Evolutionary conservation across 164 flowering plant species (phyloP).

Genomic region (Echeveria elegans): DNA sequence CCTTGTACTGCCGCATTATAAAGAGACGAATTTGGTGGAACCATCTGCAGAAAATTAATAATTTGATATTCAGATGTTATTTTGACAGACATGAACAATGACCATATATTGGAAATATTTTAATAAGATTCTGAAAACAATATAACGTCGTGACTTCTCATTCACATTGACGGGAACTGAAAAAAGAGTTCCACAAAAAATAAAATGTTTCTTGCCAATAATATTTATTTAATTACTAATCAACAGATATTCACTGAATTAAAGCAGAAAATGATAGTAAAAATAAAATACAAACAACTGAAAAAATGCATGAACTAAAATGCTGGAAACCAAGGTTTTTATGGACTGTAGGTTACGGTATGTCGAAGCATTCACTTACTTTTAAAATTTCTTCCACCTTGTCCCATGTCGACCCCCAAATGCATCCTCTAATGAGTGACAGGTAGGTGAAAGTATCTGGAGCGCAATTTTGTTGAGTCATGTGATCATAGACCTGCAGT

Average conservation of each 20-base stretch:
- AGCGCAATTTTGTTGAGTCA: slow-evolving; percentile 45
- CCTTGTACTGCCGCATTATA: slow-evolving; percentile 78
- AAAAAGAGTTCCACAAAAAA: not conserved
- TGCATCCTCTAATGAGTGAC: slow-evolving; percentile 65
- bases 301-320: not conserved
- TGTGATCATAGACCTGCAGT: slow-evolving; percentile 71
- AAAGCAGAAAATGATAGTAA: not conserved
- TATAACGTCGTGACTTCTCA: not conserved
- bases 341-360: not conserved
- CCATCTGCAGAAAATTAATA: slow-evolving; percentile 23
- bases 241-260: not conserved
- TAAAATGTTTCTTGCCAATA: not conserved
- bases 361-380: slow-evolving; percentile 30
- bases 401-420: slow-evolving; percentile 75
- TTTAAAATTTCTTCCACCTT: slow-evolving; percentile 57
- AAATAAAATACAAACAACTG: not conserved
- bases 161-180: not conserved
- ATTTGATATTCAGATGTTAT: not conserved
- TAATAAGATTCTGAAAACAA: not conserved
- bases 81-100: not conserved
- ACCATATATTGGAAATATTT: not conserved
- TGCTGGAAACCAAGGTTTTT: not conserved
- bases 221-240: not conserved
- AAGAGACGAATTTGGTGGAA: slow-evolving; percentile 44
- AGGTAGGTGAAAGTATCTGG: slow-evolving; percentile 72